A percentile compares a stretch with the other conserved stretches of the same genome.
Evolutionary conservation across 371 early-diverging fungal genomes (phyloP).

Genomic region (Chytridiales sp.): DNA sequence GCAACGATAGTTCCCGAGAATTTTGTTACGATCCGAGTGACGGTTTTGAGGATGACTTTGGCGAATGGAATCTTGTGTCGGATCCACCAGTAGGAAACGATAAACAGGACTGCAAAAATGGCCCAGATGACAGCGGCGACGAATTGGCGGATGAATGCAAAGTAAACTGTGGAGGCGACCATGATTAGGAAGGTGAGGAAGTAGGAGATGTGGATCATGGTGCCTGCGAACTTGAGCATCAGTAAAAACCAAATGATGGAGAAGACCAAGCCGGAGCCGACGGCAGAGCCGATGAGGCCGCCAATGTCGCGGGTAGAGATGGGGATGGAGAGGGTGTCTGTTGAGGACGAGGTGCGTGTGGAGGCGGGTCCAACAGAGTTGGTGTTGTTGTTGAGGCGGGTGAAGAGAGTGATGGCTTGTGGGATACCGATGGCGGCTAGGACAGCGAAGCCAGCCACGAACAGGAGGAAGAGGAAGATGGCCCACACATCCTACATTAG

Average conservation of each 20-base stretch:
- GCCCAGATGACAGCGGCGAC: constrained; percentile 8
- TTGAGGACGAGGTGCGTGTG: background rate
- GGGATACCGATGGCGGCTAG: constrained; percentile 4
- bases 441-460: constrained; percentile 4
- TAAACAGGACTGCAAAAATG: constrained; percentile 11
- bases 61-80: constrained; percentile 13
- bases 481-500: constrained; percentile 24
- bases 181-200: constrained; percentile 4
- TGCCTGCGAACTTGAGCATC: constrained; percentile 13
- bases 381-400: background rate
- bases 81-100: constrained; percentile 7
- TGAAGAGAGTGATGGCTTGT: background rate
- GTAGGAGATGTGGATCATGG: constrained; percentile 21
- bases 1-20: constrained; percentile 18
- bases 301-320: background rate
- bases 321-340: background rate
- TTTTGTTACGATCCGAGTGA: background rate
- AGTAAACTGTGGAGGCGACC: background rate
- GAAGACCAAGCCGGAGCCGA: background rate
- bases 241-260: constrained; percentile 3
- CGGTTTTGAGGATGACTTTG: constrained; percentile 9
- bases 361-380: no score
- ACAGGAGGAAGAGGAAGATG: constrained; percentile 8
- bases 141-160: background rate
- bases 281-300: background rate